Percentiles rank a stretch among this genome's conserved stretches.
phyloP scores from a whole-genome alignment of 306 rosid genomes.

The Gleditsia sinensis region DNA sequence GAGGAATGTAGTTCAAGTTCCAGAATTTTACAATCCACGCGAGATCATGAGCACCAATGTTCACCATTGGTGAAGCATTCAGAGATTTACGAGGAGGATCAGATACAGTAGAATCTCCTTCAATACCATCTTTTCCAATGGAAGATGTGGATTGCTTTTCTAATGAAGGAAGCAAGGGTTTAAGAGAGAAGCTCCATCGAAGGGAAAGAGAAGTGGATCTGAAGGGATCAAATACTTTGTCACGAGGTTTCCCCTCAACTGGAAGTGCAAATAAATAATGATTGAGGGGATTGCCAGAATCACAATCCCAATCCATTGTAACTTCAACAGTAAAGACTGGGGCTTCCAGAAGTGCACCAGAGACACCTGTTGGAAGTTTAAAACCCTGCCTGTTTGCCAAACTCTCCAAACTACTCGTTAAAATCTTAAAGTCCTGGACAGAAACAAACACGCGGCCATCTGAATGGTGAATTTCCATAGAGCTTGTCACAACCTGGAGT shows the following conservation, averaged over 20 bases:
- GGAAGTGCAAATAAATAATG: constrained; percentile 87
- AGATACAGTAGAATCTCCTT: constrained; percentile 52
- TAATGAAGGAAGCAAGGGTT: constrained; percentile 49
- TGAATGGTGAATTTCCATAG: constrained; percentile 87
- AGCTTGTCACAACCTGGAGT: constrained; percentile 63
- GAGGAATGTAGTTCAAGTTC: constrained; percentile 69
- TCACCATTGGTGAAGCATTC: constrained; percentile 53
- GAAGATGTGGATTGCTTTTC: constrained; percentile 51
- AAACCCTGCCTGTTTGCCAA: constrained; percentile 64
- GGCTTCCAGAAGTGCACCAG: constrained; percentile 65
- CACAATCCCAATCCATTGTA: constrained; percentile 90
- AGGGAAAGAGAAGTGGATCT: constrained; percentile 86
- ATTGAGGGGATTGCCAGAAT: constrained; percentile 75
- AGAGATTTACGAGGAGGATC: constrained; percentile 50
- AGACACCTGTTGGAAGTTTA: constrained; percentile 65
- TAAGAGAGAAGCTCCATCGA: constrained; percentile 57
- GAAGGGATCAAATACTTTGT: constrained; percentile 81
- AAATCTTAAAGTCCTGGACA: constrained; percentile 66
- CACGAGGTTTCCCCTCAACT: constrained; percentile 72
- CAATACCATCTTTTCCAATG: constrained; percentile 33
- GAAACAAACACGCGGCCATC: constrained; percentile 72
- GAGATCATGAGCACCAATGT: constrained; percentile 87
- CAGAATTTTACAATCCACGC: constrained; percentile 76
- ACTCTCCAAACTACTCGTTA: constrained; percentile 78
- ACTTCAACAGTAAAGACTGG: constrained; percentile 79